phyloP scores from a whole-genome alignment of 2,329 filamentous ascomycete species.

The Microascus cirrosus region DNA sequence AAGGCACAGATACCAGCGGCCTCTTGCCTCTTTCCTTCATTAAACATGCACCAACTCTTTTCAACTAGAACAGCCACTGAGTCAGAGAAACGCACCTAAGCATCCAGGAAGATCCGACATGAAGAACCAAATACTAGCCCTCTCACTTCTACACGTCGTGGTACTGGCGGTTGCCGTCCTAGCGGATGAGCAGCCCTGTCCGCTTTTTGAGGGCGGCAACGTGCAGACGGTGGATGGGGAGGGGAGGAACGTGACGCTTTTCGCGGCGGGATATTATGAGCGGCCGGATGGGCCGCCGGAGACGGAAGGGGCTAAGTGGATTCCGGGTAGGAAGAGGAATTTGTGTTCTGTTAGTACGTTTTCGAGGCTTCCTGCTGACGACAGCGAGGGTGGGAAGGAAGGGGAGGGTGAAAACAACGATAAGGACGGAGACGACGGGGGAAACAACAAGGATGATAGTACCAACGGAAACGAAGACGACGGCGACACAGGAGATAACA shows the following conservation, averaged over 20 bases:
- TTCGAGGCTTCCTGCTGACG: background rate
- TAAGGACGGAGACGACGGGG: background rate
- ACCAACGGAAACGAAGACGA: background rate
- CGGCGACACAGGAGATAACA: too few relatives aligned
- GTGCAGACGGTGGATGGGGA: background rate
- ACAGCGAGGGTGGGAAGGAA: background rate
- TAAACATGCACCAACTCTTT: background rate
- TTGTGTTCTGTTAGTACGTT: background rate
- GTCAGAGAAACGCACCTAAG: background rate
- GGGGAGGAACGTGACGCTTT: background rate
- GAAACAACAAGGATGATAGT: background rate
- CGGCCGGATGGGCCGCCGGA: background rate
- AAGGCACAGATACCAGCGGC: too few relatives aligned
- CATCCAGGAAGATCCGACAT: background rate
- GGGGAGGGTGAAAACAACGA: background rate
- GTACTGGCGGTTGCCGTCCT: background rate
- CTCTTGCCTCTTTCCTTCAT: background rate
- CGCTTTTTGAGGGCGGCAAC: background rate
- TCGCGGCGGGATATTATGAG: background rate
- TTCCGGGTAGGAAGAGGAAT: background rate
- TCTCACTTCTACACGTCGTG: background rate
- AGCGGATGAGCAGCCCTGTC: background rate
- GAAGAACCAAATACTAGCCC: background rate
- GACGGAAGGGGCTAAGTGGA: background rate
- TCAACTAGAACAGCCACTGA: background rate